Evolutionary conservation across 2,329 filamentous ascomycete species (phyloP).

Genomic region (Coniochaeta sp.): DNA sequence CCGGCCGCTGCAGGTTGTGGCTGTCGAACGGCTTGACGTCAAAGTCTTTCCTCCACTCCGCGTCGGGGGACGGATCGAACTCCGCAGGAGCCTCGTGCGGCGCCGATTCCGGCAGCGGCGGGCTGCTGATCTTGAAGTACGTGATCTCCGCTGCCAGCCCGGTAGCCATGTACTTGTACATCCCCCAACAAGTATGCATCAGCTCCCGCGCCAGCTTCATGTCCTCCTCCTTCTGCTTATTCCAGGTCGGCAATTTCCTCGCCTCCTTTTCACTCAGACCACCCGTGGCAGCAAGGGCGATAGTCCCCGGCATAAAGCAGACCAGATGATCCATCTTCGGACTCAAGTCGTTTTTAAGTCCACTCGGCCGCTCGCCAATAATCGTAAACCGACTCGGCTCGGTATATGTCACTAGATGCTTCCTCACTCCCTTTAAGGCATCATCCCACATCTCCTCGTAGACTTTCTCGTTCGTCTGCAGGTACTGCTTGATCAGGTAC

Average conservation of each 20-base stretch:
- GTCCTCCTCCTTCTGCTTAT: slow-evolving; percentile 72
- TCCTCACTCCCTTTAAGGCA: slow-evolving; percentile 74
- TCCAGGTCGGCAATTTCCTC: slow-evolving; percentile 65
- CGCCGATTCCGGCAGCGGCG: slow-evolving; percentile 55
- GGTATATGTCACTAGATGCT: slow-evolving; percentile 87
- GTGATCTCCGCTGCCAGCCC: slow-evolving; percentile 93
- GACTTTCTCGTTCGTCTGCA: slow-evolving; percentile 84
- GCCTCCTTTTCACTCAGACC: slow-evolving; percentile 71
- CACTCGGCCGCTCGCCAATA: slow-evolving; percentile 75
- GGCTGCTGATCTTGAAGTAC: slow-evolving; percentile 71
- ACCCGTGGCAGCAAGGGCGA: slow-evolving; percentile 78
- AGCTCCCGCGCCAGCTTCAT: slow-evolving; percentile 82
- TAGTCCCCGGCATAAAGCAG: slow-evolving; percentile 95
- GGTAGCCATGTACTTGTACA: slow-evolving; percentile 85
- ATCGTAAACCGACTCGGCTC: slow-evolving; percentile 75
- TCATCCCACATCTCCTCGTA: slow-evolving; percentile 95
- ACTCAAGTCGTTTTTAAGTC: slow-evolving; percentile 56
- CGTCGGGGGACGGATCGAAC: slow-evolving; percentile 44
- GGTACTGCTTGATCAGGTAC: slow-evolving; percentile 96
- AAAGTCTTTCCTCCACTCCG: slow-evolving; percentile 70
- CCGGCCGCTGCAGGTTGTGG: slow-evolving; percentile 91
- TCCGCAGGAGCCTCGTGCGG: slow-evolving; percentile 39
- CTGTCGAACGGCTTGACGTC: slow-evolving; percentile 71
- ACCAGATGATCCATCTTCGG: slow-evolving; percentile 98
- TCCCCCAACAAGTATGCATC: slow-evolving; percentile 96